Base-by-base conservation (phyloP, 2,329 filamentous ascomycete genomes). In the Alternaria panax region DNA sequence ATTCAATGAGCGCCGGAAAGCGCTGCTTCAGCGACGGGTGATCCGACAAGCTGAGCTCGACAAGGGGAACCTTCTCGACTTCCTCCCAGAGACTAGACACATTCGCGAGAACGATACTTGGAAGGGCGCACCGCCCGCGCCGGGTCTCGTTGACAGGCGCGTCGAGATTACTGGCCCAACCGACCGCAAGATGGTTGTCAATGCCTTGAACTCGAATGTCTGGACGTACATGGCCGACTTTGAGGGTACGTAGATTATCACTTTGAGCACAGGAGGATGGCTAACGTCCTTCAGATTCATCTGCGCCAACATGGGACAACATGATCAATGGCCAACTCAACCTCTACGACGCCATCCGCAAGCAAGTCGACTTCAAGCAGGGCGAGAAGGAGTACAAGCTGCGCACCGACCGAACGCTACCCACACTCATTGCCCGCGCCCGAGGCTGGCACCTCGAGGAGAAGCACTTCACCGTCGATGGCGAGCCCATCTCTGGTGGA, bases 181-280 rank as follows among this genome's bases (percentile, higher is more conserved):
- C 7, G 95, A 98, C 81, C 87, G 95, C 69, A 99, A 98, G 87
- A 99, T 99, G 95, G 93, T 98, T 47, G 92, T 98, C 64, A 99
- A 99, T 79, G 95, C 95, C 9, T 78, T 98, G 78, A 99, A 98
- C 80, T 90, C 94, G 45, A 87, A 98, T 74, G 95, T 98, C 24
- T 98, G 92, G 90, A 98, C 94, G 57, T 99, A 98, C 76, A 99
- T 99, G 95, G 95, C 95, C 47, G 95, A 99, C 81, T 96, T 99
- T 69, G 95, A 99, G 82, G 94, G 93, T 95, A 80, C 73, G 86
- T 34, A 38, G 22, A 18, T 25, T 11, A 48, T 16, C 9, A 8
- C 24, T 1, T 5, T 7, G 27, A 28, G 12, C 9, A 14, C 5
- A 14, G 8, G 18, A 12, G 8, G 9, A 7, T 18, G 16, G 25